These are phyloP conservation scores for Fusarium metavorans DNA, from an alignment of 2,329 filamentous ascomycete genomes.

Conservation along the genomic window DNA sequence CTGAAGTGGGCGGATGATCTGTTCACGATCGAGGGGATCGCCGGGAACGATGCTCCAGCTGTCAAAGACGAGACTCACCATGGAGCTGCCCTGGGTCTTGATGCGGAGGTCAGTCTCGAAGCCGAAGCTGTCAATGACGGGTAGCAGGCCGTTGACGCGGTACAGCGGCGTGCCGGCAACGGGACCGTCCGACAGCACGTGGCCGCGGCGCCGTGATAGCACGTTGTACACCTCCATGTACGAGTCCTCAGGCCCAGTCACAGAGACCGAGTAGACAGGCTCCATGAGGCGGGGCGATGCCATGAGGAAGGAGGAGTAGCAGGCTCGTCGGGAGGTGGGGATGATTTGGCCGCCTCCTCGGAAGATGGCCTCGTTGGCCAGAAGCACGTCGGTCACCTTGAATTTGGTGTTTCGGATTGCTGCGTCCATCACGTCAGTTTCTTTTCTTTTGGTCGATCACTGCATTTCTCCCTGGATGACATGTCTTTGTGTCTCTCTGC, in stretches of 20 bases:
- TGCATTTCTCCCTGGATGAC: constrained; percentile 4
- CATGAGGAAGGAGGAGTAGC: constrained; percentile 98
- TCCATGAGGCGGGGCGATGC: constrained; percentile 97
- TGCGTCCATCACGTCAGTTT: constrained; percentile 53
- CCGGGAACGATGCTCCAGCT: constrained; percentile 96
- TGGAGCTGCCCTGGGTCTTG: constrained; percentile 93
- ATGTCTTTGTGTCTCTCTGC: not conserved
- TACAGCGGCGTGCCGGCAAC: constrained; percentile 96
- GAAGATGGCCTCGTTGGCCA: constrained; percentile 92
- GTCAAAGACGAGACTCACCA: constrained; percentile 92
- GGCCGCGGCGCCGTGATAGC: constrained; percentile 86
- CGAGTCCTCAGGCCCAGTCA: constrained; percentile 91
- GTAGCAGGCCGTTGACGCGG: constrained; percentile 88
- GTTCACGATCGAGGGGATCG: constrained; percentile 90
- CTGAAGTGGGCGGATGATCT: constrained; percentile 85
- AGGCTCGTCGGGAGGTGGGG: constrained; percentile 89
- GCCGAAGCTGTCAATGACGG: constrained; percentile 96
- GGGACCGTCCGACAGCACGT: constrained; percentile 93
- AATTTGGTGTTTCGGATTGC: constrained; percentile 98
- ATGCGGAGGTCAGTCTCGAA: constrained; percentile 98
- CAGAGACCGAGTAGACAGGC: constrained; percentile 90
- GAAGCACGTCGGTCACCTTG: constrained; percentile 89
- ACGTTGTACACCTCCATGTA: constrained; percentile 93
- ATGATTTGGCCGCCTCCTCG: constrained; percentile 97
- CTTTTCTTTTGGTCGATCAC: constrained; percentile 11